These are phyloP conservation scores for Mycena chlorophos DNA, from an alignment of 768 basidiomycete species.

Conservation along the genomic window DNA sequence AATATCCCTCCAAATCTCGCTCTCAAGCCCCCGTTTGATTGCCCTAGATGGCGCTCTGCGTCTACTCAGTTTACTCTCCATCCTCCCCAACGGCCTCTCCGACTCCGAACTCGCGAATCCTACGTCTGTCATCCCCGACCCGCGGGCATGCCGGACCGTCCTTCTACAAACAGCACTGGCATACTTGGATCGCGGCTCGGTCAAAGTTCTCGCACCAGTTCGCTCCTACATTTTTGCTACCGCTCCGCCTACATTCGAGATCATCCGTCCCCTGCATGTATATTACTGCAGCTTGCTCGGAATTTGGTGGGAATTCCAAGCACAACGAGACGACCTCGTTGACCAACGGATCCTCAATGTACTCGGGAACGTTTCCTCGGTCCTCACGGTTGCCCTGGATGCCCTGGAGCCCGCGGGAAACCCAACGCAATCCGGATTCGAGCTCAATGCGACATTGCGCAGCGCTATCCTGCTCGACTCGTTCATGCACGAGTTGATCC, in stretches of 20 bases:
- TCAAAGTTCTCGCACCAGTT: background rate
- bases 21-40: slow-evolving; percentile 2
- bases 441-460: too few species aligned
- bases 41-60: background rate
- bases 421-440: too few species aligned
- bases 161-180: background rate
- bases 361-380: background rate
- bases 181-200: background rate
- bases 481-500: too few species aligned
- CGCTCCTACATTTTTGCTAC: background rate
- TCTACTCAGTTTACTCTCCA: background rate
- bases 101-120: background rate
- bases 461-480: too few species aligned
- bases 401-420: too few species aligned
- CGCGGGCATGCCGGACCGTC: background rate
- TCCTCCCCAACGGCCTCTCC: background rate
- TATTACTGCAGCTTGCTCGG: too few species aligned
- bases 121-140: background rate
- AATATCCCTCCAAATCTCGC: slow-evolving; percentile 1
- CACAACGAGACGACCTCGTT: background rate
- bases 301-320: background rate
- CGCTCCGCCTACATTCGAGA: background rate
- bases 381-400: too few species aligned
- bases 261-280: background rate
- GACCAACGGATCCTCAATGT: background rate